Percentiles rank a stretch among this genome's conserved stretches.
phyloP scores from a whole-genome alignment of 768 basidiomycete genomes.

The Tricholoma sp. region DNA sequence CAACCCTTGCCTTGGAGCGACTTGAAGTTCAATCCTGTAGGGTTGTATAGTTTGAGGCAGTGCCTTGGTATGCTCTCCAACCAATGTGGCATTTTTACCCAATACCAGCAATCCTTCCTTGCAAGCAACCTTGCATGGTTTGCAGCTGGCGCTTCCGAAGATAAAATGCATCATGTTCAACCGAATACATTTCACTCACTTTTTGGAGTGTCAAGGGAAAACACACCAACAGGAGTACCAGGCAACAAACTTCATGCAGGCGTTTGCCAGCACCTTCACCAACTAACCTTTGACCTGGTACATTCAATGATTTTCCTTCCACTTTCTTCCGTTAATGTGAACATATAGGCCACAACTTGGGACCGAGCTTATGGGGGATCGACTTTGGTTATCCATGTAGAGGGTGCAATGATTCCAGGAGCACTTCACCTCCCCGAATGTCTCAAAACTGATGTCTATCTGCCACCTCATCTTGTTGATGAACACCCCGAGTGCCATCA shows the following conservation, averaged over 20 bases:
- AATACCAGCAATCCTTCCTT: too few species aligned
- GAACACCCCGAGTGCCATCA: not conserved
- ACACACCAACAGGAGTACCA: not conserved
- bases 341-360: too few species aligned
- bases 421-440: not conserved
- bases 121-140: not conserved
- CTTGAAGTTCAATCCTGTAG: not conserved
- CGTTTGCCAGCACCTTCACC: too few species aligned
- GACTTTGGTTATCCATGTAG: too few species aligned
- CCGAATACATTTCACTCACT: not conserved
- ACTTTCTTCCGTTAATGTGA: too few species aligned
- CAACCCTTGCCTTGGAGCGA: not conserved
- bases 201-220: not conserved
- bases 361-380: too few species aligned
- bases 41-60: not conserved
- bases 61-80: not conserved
- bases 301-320: too few species aligned
- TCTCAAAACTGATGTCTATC: not conserved
- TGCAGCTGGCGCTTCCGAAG: not conserved
- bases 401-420: not conserved
- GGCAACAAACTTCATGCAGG: not conserved
- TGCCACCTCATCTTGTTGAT: not conserved
- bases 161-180: not conserved
- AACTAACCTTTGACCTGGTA: too few species aligned
- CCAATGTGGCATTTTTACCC: not conserved